Evolutionary conservation across 148 eudicot species (phyloP).

Genomic region (Rhododendron henanense): DNA sequence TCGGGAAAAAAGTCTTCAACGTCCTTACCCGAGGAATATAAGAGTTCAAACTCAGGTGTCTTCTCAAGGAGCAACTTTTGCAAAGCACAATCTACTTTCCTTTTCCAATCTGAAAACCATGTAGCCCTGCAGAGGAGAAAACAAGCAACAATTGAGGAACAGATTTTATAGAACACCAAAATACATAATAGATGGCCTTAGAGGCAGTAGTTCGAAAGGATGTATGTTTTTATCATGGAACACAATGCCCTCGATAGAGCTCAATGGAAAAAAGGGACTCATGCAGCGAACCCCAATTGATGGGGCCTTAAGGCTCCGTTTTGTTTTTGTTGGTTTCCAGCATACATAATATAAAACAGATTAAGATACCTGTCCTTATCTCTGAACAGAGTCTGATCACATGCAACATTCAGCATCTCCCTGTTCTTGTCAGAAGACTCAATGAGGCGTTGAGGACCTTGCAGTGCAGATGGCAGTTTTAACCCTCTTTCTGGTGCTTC

Average conservation of each 20-base stretch:
- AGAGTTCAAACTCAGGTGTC: constrained; percentile 17
- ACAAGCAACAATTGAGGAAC: background rate
- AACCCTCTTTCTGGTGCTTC: constrained; percentile 39
- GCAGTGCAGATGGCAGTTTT: constrained; percentile 19
- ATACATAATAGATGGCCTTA: background rate
- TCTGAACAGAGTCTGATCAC: constrained; percentile 34
- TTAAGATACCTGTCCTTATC: constrained; percentile 39
- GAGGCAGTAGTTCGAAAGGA: background rate
- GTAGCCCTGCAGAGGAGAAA: constrained; percentile 36
- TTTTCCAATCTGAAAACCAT: constrained; percentile 64
- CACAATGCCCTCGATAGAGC: background rate
- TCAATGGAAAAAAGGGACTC: background rate
- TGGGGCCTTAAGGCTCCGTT: background rate
- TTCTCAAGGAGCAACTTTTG: constrained; percentile 27
- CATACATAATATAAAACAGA: constrained; percentile 1
- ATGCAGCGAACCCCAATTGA: background rate
- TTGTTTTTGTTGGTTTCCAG: background rate
- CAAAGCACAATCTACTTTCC: constrained; percentile 30
- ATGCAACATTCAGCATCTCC: constrained; percentile 34
- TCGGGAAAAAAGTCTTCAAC: constrained; percentile 21
- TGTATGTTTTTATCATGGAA: background rate
- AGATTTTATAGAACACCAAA: background rate
- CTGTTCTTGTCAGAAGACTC: constrained; percentile 34
- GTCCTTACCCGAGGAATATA: constrained; percentile 22
- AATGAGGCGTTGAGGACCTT: constrained; percentile 17